Conservation (phyloP, 106 monocot genomes). For the Phalaenopsis aphrodite region DNA sequence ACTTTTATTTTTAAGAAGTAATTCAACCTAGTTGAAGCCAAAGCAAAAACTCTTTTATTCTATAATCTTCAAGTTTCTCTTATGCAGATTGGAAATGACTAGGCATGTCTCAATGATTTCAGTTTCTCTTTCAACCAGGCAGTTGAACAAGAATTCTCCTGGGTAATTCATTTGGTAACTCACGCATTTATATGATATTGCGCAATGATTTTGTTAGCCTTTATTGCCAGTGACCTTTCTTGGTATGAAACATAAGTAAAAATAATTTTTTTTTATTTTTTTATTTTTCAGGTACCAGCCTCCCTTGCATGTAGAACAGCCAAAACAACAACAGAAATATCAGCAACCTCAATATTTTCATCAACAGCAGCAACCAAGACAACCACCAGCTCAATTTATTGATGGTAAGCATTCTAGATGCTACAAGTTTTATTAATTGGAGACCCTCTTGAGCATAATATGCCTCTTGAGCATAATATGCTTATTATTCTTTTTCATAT, state of each 20-base stretch:
- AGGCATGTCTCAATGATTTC: constrained; percentile 98
- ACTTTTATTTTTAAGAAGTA: background rate
- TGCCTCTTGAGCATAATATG: background rate
- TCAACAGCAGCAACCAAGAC: constrained; percentile 26
- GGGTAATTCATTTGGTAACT: constrained; percentile 43
- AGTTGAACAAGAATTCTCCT: constrained; percentile 54
- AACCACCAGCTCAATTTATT: constrained; percentile 22
- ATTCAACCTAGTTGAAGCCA: background rate
- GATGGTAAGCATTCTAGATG: constrained; percentile 25
- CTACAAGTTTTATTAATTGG: background rate
- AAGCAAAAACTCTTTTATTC: background rate
- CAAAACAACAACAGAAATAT: constrained; percentile 27
- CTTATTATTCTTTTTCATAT: background rate
- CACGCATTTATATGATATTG: background rate
- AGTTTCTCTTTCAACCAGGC: constrained; percentile 22
- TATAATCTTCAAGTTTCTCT: background rate
- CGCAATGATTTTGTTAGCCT: background rate
- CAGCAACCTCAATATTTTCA: constrained; percentile 35
- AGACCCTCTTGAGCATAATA: background rate
- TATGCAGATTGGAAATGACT: constrained; percentile 84
- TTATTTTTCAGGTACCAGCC: constrained; percentile 55
- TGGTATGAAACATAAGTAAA: background rate
- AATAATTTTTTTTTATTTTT: background rate
- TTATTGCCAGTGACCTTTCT: background rate
- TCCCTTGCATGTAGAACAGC: constrained; percentile 38